Evolutionary conservation across 805 yeast genomes (phyloP), one percentile per base, ranked within the genome.

Genomic region (Nakazawaea sp.): DNA sequence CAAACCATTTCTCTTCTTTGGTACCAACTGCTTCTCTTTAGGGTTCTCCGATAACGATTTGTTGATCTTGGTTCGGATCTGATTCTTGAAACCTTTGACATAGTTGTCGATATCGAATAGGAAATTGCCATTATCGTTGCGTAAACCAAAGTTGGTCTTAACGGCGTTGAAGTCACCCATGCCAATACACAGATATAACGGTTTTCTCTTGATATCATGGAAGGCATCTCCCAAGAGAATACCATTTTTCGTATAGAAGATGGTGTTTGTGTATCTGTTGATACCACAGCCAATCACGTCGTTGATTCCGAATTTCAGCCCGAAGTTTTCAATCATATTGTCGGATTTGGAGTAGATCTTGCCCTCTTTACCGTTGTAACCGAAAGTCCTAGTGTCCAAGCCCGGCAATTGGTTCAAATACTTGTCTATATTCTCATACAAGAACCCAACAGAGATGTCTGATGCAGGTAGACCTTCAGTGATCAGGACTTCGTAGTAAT

Each of bases 211-310:
- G 12, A 72, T 48, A 41, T 72, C 68, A 5, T 58, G 56, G 44
- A 76, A 77, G 2, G 80, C 80, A 27, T 65, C 61, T 1, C 81
- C 82, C 30, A 76, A 51, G 27, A 56, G 61, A 3, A 83, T 67
- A 2, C 96, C 97, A 57, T 89, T 88, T 53, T 83, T 80, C 0
- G 96, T 88, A 45, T 75, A 75, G 48, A 88, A 89, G 2, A 86
- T 68, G 0, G 77, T 59, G 29, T 74, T 69, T 28, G 72, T 73
- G 12, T 70, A 62, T 47, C 74, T 81, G 59, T 88, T 81, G 18
- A 87, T 68, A 4, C 96, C 96, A 56, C 89, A 81, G 0, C 97
- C 97, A 44, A 89, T 68, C 2, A 72, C 64, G 55, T 87, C 96
- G 17, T 70, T 70, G 25, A 59, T 51, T 0, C 78, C 73, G 53